Evolutionary conservation across 257 asterid genomes (phyloP), one percentile per base, ranked within the genome.

Genomic region (Voacanga thouarsii): DNA sequence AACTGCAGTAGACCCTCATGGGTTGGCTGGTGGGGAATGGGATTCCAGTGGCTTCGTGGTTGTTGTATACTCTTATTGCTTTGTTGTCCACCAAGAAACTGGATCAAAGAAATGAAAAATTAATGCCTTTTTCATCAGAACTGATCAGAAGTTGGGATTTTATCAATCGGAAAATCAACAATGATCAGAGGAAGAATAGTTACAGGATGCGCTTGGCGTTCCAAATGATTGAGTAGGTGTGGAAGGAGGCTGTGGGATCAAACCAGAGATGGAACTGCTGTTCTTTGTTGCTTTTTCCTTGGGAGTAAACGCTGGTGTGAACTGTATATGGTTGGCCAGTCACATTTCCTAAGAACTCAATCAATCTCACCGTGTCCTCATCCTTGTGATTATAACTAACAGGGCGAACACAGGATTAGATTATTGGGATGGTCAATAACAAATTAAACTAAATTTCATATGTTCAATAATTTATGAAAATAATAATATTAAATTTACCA

Each of bases 141-240:
- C 37, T 33, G 37, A 33, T 33, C 2, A 33, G 37, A 33, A 33
- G 37, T 33, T 2, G 37, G 37, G 37, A 33, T 33, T 33, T 33
- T 33, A 33, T 33, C 2, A 33, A 33, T 21, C 6, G 0, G 16
- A 43, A n/a, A 70, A 45, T 41, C 10, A 55, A 55, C 19, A 0
- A 14, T 4, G 16, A 37, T 26, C 24, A 33, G 12, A 21, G 24
- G 61, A 55, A 51, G 5, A 19, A 53, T 33, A 33, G 4, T 80
- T 80, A 80, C 83, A 80, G 55, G 50, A 74, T 80, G 39, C 63
- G 75, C 59, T 80, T 72, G 63, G 75, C 39, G 18, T 80, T 80
- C 83, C 83, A 80, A 21, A 80, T 57, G 19, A 80, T 74, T n/a
- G 83, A 74, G 44, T 80, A 80, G 66, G 83, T 74, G 71, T 80